A percentile compares a stretch with the other conserved stretches of the same genome.
These are phyloP conservation scores for Cladosporium sp. DNA, from an alignment of 2,329 filamentous ascomycete species.

Conservation along the genomic window DNA sequence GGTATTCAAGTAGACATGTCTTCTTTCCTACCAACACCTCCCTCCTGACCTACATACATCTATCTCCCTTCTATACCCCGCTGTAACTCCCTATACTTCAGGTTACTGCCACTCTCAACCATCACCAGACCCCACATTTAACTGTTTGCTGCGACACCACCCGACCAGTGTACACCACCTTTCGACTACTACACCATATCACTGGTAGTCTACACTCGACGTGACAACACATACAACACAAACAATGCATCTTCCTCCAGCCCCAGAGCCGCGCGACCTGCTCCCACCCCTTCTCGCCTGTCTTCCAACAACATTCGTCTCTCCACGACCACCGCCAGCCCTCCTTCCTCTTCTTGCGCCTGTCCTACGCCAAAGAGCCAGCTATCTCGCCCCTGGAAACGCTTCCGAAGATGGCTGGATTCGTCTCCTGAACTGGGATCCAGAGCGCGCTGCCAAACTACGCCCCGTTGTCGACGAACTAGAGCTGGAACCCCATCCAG, in stretches of 20 bases:
- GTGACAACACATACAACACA: conserved; percentile 26
- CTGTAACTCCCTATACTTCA: neutral
- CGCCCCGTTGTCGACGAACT: conserved; percentile 64
- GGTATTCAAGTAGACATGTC: neutral
- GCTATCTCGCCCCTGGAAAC: conserved; percentile 60
- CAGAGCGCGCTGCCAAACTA: conserved; percentile 59
- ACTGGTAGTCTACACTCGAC: neutral
- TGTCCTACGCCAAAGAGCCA: conserved; percentile 63
- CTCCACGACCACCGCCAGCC: conserved; percentile 61
- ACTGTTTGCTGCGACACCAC: conserved; percentile 6
- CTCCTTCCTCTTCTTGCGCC: conserved; percentile 64
- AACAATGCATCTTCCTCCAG: conserved; percentile 58
- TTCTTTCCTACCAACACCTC: neutral
- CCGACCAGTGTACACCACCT: neutral
- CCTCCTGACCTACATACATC: neutral
- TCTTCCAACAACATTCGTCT: conserved; percentile 62
- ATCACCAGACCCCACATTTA: neutral
- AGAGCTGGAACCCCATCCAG: conserved; percentile 74
- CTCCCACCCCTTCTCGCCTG: conserved; percentile 66
- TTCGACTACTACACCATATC: neutral
- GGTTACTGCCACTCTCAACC: neutral
- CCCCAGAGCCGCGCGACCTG: conserved; percentile 58
- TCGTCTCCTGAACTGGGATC: conserved; percentile 69
- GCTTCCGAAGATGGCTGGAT: conserved; percentile 62
- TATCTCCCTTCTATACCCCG: neutral